Percentiles rank a stretch among this genome's conserved stretches.
These are phyloP conservation scores for Lathyrus sativus DNA, from an alignment of 306 rosid species.

Conservation along the genomic window DNA sequence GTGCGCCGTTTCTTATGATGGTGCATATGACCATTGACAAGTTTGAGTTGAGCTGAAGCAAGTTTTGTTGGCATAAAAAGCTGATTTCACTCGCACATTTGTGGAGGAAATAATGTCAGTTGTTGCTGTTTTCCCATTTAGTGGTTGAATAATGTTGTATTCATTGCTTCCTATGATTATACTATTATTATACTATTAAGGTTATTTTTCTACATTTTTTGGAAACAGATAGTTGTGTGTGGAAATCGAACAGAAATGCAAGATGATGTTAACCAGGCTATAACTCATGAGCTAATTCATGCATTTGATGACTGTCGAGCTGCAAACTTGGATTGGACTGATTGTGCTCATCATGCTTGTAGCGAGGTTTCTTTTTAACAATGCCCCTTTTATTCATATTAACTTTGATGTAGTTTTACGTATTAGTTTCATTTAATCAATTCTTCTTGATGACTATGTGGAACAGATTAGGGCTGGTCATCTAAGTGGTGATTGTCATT, in stretches of 20 bases:
- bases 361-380: slow-evolving; percentile 61
- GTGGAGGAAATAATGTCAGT: neutral
- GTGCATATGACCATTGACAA: neutral
- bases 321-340: slow-evolving; percentile 73
- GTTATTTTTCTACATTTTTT: slow-evolving; percentile 29
- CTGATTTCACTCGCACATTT: neutral
- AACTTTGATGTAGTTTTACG: slow-evolving; percentile 12
- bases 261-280: slow-evolving; percentile 80
- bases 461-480: slow-evolving; percentile 87
- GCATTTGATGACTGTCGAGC: slow-evolving; percentile 86
- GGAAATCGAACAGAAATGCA: slow-evolving; percentile 58
- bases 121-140: neutral
- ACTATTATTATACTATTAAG: neutral
- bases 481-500: slow-evolving; percentile 96
- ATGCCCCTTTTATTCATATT: neutral
- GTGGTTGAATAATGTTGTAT: neutral
- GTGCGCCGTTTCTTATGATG: neutral
- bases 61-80: neutral
- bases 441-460: slow-evolving; percentile 18
- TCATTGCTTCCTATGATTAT: neutral
- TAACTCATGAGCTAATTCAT: slow-evolving; percentile 87
- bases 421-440: neutral
- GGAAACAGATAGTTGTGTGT: slow-evolving; percentile 68
- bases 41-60: neutral
- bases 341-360: slow-evolving; percentile 96